Evolutionary conservation across 2,329 filamentous ascomycete species (phyloP).

Genomic region (Venturia carpophila): DNA sequence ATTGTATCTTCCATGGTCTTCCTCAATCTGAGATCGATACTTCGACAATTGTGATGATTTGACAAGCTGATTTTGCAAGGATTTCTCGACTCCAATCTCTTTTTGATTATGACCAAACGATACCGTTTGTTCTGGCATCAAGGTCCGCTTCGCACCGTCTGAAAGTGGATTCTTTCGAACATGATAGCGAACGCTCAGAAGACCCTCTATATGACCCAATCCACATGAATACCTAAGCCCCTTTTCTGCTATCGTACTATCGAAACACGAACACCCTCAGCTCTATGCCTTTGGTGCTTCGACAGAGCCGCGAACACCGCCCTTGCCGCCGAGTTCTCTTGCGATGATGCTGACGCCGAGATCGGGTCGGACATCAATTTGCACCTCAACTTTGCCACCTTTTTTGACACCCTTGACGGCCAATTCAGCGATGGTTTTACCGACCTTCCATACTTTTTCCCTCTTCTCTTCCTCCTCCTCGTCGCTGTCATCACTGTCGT

Average conservation of each 20-base stretch:
- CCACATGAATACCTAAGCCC: neutral
- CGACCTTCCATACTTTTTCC: slow-evolving; percentile 88
- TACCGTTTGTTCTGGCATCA: too few relatives aligned
- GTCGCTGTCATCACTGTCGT: slow-evolving; percentile 51
- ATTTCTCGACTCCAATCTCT: too few relatives aligned
- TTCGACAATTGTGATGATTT: too few relatives aligned
- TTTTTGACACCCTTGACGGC: slow-evolving; percentile 79
- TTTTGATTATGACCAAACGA: neutral
- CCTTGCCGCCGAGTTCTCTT: slow-evolving; percentile 80
- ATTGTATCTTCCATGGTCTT: too few relatives aligned
- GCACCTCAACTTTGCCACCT: slow-evolving; percentile 85
- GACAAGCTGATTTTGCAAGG: too few relatives aligned
- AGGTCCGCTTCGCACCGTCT: neutral
- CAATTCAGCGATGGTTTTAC: slow-evolving; percentile 74
- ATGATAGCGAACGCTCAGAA: neutral
- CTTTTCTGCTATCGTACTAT: too few relatives aligned
- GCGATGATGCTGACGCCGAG: slow-evolving; percentile 71
- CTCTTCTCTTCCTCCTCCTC: slow-evolving; percentile 83
- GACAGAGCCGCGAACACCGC: slow-evolving; percentile 62
- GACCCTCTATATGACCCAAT: neutral
- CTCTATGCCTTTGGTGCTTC: slow-evolving; percentile 28
- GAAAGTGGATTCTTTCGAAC: neutral
- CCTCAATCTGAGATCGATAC: too few relatives aligned
- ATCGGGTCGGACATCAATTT: slow-evolving; percentile 77
- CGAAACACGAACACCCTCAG: neutral